Base-by-base conservation (phyloP, 345 rosid species). In the Eucalyptus tenuipes region DNA sequence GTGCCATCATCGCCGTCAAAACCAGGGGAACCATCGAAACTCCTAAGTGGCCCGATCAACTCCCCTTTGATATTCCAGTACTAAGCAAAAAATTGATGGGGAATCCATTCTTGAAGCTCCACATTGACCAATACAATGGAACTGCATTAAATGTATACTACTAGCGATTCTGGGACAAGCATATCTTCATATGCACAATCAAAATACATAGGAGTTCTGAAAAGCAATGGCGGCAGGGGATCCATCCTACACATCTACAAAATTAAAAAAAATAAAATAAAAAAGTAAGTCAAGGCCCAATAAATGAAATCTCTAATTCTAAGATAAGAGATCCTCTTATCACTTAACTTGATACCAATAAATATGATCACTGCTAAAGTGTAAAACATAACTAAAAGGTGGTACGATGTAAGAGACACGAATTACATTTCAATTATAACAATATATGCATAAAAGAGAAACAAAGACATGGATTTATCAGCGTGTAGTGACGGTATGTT, bases 311-410 rank as follows among this genome's bases (percentile, higher is more conserved):
- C 13, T 55, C 61, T 24, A 20, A 55, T 55, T 55, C 6, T 55
- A 55, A 55, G 61, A 10, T 22, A 55, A 24, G 61, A 55, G 61
- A 55, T 55, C 61, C 29, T 55, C 27, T 55, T 55, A 55, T 9
- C 61, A 55, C 61, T 22, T 55, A 24, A 55, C 61, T 20, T 9
- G 13, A 24, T 22, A 22, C 29, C 61, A 55, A 55, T 99, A 93
- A 92, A 97, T 88, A 99, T 96, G 88, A 96, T 94, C 90, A 97
- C 96, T 48, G 97, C 98, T 91, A 96, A 92, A 87, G 96, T 88
- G 85, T 96, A 97, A 90, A 97, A 97, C 99, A 97, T 96, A 86
- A 94, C 99, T 99, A 96, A 95, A 87, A 87, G 88, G 90, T 66
- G 87, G 90, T 90, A 64, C 50, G 15, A 90, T 29, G n/a, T 59